Percentiles rank a stretch among this genome's conserved stretches.
Conservation (phyloP, 257 asterid species). For the Misopates orontium region DNA sequence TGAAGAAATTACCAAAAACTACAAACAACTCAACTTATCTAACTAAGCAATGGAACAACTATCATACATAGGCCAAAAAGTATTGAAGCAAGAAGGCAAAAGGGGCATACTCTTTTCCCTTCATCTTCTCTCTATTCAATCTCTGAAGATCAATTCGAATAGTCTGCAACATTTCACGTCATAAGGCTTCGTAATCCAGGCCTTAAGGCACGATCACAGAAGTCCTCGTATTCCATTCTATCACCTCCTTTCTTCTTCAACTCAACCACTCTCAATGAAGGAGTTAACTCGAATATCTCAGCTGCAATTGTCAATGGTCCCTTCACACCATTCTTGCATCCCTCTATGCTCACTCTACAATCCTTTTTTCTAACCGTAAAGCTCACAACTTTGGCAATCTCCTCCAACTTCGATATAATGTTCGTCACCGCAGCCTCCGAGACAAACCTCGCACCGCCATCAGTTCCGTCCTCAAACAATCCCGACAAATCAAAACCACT, state of each 20-base stretch:
- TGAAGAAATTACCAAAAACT: conserved; percentile 10
- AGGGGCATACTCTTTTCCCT: conserved; percentile 13
- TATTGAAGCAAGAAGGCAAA: conserved; percentile 3
- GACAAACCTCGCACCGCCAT: conserved; percentile 12
- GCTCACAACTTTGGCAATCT: conserved; percentile 17
- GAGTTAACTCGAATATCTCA: conserved; percentile 21
- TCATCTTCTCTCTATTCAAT: conserved; percentile 8
- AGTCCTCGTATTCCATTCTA: conserved; percentile 5
- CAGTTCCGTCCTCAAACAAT: conserved; percentile 18
- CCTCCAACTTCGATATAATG: conserved; percentile 13
- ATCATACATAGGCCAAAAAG: no score
- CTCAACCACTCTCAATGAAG: conserved; percentile 15
- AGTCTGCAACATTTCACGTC: conserved; percentile 11
- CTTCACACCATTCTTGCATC: conserved; percentile 13
- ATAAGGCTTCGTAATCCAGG: conserved; percentile 22
- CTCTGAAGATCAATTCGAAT: neutral
- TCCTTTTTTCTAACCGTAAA: conserved; percentile 20
- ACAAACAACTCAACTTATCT: conserved; percentile 14
- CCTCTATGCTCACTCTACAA: conserved; percentile 13
- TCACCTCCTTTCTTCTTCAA: conserved; percentile 19
- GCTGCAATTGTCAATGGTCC: conserved; percentile 19
- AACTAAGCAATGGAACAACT: no score
- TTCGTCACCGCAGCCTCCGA: neutral
- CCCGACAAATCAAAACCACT: conserved; percentile 19
- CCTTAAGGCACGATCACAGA: conserved; percentile 1